Evolutionary conservation across 2,329 filamentous ascomycete genomes (phyloP), one percentile per base, ranked within the genome.

Genomic region (Ascomycota sp.): DNA sequence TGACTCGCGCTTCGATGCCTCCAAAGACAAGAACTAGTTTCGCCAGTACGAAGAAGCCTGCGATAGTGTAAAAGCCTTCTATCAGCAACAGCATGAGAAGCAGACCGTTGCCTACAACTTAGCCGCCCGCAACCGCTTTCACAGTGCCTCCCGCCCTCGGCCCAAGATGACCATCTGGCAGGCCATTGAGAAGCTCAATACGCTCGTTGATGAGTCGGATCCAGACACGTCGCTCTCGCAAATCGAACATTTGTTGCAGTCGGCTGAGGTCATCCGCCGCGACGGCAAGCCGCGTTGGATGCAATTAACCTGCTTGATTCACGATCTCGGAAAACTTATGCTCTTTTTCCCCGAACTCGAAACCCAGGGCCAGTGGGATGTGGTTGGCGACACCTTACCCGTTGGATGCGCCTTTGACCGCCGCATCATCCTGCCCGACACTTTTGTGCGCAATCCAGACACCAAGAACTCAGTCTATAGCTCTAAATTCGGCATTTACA

Each of bases 121-220:
- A 26, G 70, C 73, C 37, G 80, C 78, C 10, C 78, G 83, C 32
- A 71, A 46, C 42, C 51, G 51, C 28, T 57, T 57, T 43, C 39
- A 72, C 51, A 63, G 62, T 38, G 67, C 72, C 36, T 66, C 66
- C 2, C 69, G 77, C 12, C 45, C 43, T 25, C 56, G 62, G 31
- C 70, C 75, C 11, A 65, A 77, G 51, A 81, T 92, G 78, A 76
- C 74, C 36, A 65, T 92, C 49, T 92, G 82, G 83, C 63, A 91
- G 50, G 83, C 83, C 13, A 89, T 92, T 56, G 80, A 91, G 65
- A 85, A 82, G 55, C 74, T 92, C 45, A 81, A 92, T 64, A 82
- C 77, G 0, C 66, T 92, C 30, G 78, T 92, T 50, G 83, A 93
- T 55, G 79, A 91, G 54, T 83, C 75, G 13, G 83, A 93, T 57